Conservation (phyloP, 495 filamentous ascomycete genomes). For the Pyrenopolyporus hunteri region DNA sequence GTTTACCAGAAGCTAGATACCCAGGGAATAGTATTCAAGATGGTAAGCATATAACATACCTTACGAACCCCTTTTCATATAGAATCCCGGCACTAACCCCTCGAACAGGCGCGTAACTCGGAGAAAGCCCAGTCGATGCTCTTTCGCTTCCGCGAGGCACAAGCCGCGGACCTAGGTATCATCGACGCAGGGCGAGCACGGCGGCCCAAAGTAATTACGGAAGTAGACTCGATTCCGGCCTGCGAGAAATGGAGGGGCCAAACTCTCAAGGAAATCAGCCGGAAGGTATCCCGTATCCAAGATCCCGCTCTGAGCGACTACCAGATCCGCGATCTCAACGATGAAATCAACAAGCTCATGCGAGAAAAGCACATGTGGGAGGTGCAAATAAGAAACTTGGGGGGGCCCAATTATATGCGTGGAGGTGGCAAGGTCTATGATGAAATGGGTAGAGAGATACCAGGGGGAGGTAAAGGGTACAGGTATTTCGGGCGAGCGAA, state of each 20-base stretch:
- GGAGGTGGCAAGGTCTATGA: slow-evolving; percentile 85
- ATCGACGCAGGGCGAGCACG: slow-evolving; percentile 90
- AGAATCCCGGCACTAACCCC: slow-evolving; percentile 7
- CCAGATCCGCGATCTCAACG: slow-evolving; percentile 97
- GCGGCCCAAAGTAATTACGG: slow-evolving; percentile 86
- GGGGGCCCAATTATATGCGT: slow-evolving; percentile 98
- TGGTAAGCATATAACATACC: slow-evolving; percentile 29
- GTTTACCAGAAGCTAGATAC: neutral
- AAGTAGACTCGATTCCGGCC: slow-evolving; percentile 77
- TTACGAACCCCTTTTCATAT: neutral
- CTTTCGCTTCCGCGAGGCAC: slow-evolving; percentile 97
- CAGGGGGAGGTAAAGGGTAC: slow-evolving; percentile 88
- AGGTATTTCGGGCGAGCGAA: slow-evolving; percentile 89
- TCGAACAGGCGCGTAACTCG: slow-evolving; percentile 69
- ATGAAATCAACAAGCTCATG: slow-evolving; percentile 99
- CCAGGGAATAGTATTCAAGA: slow-evolving; percentile 29
- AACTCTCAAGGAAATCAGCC: slow-evolving; percentile 94
- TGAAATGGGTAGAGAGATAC: slow-evolving; percentile 89
- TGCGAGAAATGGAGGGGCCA: slow-evolving; percentile 99
- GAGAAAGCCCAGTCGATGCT: slow-evolving; percentile 99
- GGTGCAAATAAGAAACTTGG: slow-evolving; percentile 89
- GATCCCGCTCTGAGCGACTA: slow-evolving; percentile 86
- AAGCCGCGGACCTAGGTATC: slow-evolving; percentile 95
- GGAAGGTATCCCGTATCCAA: slow-evolving; percentile 95
- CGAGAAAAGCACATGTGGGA: slow-evolving; percentile 99